Evolutionary conservation across 371 early-diverging fungal species (phyloP).

Genomic region (Actinomortierella ambigua): DNA sequence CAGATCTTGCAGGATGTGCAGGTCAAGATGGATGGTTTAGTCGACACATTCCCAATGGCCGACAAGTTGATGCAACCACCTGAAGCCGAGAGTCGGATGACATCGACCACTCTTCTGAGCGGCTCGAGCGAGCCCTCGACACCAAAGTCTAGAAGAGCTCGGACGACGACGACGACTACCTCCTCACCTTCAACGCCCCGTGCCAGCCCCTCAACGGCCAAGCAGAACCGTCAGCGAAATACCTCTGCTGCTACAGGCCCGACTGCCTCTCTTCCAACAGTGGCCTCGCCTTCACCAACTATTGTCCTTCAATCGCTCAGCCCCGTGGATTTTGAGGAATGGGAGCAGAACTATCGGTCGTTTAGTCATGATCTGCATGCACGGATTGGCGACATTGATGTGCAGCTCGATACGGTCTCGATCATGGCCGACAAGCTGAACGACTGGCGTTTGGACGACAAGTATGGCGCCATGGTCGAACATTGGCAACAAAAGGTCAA

Average conservation of each 20-base stretch:
- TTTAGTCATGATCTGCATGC: slow-evolving; percentile 57
- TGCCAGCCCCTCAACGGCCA: slow-evolving; percentile 6
- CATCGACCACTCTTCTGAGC: slow-evolving; percentile 5
- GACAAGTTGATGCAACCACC: slow-evolving; percentile 19
- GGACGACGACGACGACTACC: slow-evolving; percentile 17
- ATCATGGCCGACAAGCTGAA: slow-evolving; percentile 47
- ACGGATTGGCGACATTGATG: slow-evolving; percentile 46
- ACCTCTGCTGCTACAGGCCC: slow-evolving; percentile 6
- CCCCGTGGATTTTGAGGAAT: slow-evolving; percentile 61
- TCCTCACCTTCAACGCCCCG: slow-evolving; percentile 18
- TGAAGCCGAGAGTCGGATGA: slow-evolving; percentile 8
- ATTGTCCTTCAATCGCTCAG: slow-evolving; percentile 59
- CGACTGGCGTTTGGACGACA: slow-evolving; percentile 56
- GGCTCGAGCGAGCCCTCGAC: slow-evolving; percentile 11
- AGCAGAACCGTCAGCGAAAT: slow-evolving; percentile 5
- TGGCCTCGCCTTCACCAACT: slow-evolving; percentile 46
- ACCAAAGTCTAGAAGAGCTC: no score
- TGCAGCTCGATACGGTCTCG: slow-evolving; percentile 16
- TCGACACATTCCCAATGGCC: slow-evolving; percentile 20
- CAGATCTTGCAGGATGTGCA: no score
- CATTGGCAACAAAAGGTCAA: slow-evolving; percentile 58
- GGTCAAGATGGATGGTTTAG: slow-evolving; percentile 13
- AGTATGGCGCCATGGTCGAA: slow-evolving; percentile 47
- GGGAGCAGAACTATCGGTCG: slow-evolving; percentile 59
- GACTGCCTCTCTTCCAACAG: neutral